Conservation (phyloP, 148 eudicot genomes). For the Rheum nobile region DNA sequence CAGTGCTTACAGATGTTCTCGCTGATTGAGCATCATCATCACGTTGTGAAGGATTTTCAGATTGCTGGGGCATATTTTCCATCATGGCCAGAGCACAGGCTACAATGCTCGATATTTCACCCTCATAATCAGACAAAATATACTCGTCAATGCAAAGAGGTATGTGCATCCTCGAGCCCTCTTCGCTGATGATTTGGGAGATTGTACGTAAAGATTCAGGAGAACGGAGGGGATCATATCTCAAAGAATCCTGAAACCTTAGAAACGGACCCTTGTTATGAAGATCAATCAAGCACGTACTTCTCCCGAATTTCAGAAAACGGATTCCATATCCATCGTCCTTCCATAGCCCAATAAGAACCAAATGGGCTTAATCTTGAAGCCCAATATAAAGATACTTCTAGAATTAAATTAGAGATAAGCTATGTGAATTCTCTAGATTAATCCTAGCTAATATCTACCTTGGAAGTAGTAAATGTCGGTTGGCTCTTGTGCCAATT, state of each 20-base stretch:
- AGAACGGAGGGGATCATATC: constrained; percentile 27
- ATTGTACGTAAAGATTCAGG: constrained; percentile 29
- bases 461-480: no score
- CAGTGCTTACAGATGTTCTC: not conserved
- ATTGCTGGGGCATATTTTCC: constrained; percentile 21
- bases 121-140: constrained; percentile 71
- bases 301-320: constrained; percentile 40
- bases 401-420: no score
- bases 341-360: no score
- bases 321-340: constrained; percentile 47
- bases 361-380: no score
- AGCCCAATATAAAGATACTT: no score
- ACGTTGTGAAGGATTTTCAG: constrained; percentile 21
- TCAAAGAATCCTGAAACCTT: constrained; percentile 27
- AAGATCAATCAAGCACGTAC: constrained; percentile 45
- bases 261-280: constrained; percentile 29
- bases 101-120: constrained; percentile 77
- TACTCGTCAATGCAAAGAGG: constrained; percentile 46
- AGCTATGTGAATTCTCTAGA: no score
- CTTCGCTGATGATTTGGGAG: constrained; percentile 41
- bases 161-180: constrained; percentile 71
- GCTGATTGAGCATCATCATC: constrained; percentile 12
- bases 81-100: constrained; percentile 72
- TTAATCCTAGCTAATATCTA: no score
- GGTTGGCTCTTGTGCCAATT: no score